Percentiles rank a stretch among this genome's conserved stretches.
Conservation (phyloP, 2,329 filamentous ascomycete species). For the Cladosporium sp. region DNA sequence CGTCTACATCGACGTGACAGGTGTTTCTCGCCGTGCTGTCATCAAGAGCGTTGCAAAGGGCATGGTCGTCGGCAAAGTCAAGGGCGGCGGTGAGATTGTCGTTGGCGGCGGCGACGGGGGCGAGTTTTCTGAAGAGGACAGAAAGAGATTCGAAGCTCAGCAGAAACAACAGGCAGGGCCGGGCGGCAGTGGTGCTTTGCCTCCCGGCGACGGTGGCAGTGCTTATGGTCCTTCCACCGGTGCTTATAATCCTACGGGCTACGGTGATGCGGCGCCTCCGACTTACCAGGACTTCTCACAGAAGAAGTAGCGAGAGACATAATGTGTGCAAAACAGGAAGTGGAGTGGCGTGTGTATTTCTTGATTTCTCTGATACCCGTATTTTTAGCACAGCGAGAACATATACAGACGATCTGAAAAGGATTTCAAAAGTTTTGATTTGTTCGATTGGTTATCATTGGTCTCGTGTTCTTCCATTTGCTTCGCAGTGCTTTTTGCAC, state of each 20-base stretch:
- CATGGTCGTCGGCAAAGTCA: constrained; percentile 82
- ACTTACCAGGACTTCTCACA: constrained; percentile 25
- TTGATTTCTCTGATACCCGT: constrained; percentile 5
- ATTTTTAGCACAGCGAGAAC: neutral
- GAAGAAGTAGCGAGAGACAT: constrained; percentile 5
- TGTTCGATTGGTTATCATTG: neutral
- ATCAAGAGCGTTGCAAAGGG: constrained; percentile 95
- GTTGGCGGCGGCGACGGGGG: constrained; percentile 64
- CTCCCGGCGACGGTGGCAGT: constrained; percentile 6
- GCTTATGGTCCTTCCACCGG: constrained; percentile 18
- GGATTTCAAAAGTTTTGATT: neutral
- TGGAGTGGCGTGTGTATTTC: neutral
- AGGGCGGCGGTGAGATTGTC: constrained; percentile 67
- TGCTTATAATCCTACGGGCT: constrained; percentile 25
- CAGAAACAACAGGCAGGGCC: constrained; percentile 27
- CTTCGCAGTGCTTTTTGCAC: too few species aligned
- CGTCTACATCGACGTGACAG: constrained; percentile 94
- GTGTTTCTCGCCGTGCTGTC: constrained; percentile 82
- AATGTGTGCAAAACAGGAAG: neutral
- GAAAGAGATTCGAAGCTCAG: constrained; percentile 23
- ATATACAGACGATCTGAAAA: neutral
- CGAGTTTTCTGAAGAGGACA: constrained; percentile 36
- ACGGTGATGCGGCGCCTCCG: constrained; percentile 24
- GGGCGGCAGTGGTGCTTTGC: constrained; percentile 11
- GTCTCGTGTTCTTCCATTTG: neutral